Evolutionary conservation across 2,329 filamentous ascomycete genomes (phyloP).

Genomic region (Botrytis hyacinthi): DNA sequence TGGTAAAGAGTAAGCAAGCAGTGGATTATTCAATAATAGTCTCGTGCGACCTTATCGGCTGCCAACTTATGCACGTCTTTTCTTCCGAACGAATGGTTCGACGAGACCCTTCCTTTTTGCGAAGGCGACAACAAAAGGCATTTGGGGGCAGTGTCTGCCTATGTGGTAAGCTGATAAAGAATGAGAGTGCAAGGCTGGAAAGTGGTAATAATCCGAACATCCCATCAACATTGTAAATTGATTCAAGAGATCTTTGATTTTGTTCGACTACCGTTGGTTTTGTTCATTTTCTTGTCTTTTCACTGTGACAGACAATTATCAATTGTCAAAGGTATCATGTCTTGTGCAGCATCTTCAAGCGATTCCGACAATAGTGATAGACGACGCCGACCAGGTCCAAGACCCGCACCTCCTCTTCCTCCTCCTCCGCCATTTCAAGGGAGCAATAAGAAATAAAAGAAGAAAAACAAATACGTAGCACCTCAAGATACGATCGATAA

Average conservation of each 20-base stretch:
- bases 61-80: constrained; percentile 13
- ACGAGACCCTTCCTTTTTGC: not conserved
- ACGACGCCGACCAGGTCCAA: not conserved
- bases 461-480: constrained; percentile 55
- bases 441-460: constrained; percentile 40
- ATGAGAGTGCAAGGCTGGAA: constrained; percentile 3
- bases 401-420: constrained; percentile 19
- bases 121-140: constrained; percentile 5
- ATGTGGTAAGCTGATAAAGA: constrained; percentile 2
- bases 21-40: not conserved
- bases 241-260: not conserved
- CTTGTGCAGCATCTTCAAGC: constrained; percentile 26
- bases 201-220: not conserved
- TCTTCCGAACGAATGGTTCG: constrained; percentile 18
- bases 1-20: not conserved
- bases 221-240: not conserved
- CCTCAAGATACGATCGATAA: constrained; percentile 66
- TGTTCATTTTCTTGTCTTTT: not conserved
- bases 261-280: not conserved
- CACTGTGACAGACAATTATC: not conserved
- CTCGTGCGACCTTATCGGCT: constrained; percentile 11
- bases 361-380: constrained; percentile 27
- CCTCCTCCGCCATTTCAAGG: constrained; percentile 22
- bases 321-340: constrained; percentile 21
- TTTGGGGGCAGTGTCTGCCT: constrained; percentile 7